Percentiles rank a stretch among this genome's conserved stretches.
These are phyloP conservation scores for Chlorella variabilis DNA, from an alignment of 163 green algal genomes.

Conservation along the genomic window DNA sequence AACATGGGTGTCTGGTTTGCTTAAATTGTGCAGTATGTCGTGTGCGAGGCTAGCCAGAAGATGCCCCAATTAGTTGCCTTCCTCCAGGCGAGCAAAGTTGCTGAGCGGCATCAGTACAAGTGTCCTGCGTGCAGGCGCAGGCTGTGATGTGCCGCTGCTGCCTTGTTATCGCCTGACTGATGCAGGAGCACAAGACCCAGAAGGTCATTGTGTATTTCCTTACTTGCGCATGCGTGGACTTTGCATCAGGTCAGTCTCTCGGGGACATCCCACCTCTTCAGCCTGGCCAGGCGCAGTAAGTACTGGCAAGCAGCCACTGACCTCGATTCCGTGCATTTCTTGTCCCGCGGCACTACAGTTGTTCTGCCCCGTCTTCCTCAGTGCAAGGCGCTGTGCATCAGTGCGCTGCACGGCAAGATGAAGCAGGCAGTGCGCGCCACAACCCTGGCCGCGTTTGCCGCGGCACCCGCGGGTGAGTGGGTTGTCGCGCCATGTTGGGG, in stretches of 20 bases:
- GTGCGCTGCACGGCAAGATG: constrained; percentile 89
- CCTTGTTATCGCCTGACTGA: too few relatives aligned
- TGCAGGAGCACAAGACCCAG: constrained; percentile 47
- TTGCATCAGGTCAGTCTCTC: constrained; percentile 40
- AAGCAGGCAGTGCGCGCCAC: constrained; percentile 85
- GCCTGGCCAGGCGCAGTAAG: too few relatives aligned
- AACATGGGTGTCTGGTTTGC: too few relatives aligned
- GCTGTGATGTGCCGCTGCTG: too few relatives aligned
- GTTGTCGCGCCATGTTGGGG: too few relatives aligned
- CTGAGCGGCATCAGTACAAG: too few relatives aligned
- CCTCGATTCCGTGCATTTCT: too few relatives aligned
- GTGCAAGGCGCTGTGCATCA: constrained; percentile 41
- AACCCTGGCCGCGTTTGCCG: constrained; percentile 69
- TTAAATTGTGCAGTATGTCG: constrained; percentile 68
- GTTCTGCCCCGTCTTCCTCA: constrained; percentile 39
- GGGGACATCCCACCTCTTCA: too few relatives aligned
- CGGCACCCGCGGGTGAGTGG: constrained; percentile 30
- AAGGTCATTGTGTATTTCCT: constrained; percentile 98
- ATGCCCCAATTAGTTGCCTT: constrained; percentile 70
- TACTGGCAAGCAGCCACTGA: too few relatives aligned
- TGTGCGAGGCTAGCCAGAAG: constrained; percentile 69
- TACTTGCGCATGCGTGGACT: constrained; percentile 95
- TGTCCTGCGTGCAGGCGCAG: too few relatives aligned
- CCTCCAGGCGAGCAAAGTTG: constrained; percentile 27
- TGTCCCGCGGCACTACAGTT: too few relatives aligned